Conservation (phyloP, 139 green algal species). For the Chlorella sorokiniana region DNA sequence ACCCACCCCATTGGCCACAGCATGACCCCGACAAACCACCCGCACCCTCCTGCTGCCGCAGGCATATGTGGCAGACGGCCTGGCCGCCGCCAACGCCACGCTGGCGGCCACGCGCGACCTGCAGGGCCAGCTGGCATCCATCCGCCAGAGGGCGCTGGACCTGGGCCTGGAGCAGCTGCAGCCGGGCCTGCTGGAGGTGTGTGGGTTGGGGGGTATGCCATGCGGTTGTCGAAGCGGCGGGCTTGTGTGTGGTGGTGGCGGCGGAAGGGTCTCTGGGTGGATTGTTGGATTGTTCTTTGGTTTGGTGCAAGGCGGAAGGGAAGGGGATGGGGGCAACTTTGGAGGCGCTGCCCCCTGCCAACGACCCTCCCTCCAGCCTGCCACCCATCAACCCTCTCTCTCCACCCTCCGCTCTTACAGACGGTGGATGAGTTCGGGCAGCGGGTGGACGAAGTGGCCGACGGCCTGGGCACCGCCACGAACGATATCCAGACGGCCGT, state of each 20-base stretch:
- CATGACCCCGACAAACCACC: not conserved
- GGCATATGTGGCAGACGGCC: constrained; percentile 2
- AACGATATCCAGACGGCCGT: not conserved
- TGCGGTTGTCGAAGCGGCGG: not conserved
- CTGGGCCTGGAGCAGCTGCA: constrained; percentile 5
- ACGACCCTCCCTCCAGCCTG: not conserved
- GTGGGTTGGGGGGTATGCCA: not conserved
- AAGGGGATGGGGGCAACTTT: no score
- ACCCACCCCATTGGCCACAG: no score
- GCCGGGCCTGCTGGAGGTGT: not conserved
- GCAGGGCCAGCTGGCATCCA: not conserved
- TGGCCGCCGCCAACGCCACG: constrained; percentile 6
- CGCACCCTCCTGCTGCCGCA: not conserved
- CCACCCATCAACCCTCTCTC: not conserved
- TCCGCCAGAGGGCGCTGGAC: constrained; percentile 1
- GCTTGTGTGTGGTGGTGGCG: not conserved
- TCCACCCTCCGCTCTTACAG: not conserved
- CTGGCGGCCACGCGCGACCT: not conserved
- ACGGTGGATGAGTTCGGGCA: not conserved
- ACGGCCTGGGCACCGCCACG: not conserved
- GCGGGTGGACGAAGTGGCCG: not conserved
- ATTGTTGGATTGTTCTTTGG: not conserved
- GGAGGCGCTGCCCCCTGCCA: no score
- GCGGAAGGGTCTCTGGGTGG: not conserved
- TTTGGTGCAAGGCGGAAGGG: no score